phyloP scores from a whole-genome alignment of 495 filamentous ascomycete genomes.

The Penicillium steckii region DNA sequence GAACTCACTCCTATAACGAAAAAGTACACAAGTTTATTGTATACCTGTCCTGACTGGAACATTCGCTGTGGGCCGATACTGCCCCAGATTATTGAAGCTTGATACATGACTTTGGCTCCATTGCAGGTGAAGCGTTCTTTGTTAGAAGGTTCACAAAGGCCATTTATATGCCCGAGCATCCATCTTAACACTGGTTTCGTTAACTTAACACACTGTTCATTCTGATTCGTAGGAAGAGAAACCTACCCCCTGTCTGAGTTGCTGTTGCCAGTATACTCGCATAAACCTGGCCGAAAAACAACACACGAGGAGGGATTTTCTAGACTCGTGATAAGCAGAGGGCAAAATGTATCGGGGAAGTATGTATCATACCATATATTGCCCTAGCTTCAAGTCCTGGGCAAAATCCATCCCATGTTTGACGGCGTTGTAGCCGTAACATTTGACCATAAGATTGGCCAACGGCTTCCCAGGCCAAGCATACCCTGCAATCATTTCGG shows the following conservation, averaged over 20 bases:
- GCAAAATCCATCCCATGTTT: conserved; percentile 50
- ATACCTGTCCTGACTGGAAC: conserved; percentile 37
- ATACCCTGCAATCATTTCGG: conserved; percentile 76
- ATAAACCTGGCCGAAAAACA: conserved; percentile 51
- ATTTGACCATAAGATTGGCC: conserved; percentile 81
- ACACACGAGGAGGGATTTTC: conserved; percentile 42
- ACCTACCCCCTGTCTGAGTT: conserved; percentile 16
- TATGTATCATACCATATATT: conserved; percentile 42
- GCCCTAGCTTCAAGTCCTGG: conserved; percentile 49
- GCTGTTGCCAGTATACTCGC: conserved; percentile 46
- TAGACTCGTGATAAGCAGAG: conserved; percentile 31
- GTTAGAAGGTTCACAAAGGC: conserved; percentile 27
- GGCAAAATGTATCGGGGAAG: neutral
- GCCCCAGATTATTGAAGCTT: conserved; percentile 33
- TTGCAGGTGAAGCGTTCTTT: conserved; percentile 51
- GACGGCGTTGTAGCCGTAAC: conserved; percentile 44
- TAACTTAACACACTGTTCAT: neutral
- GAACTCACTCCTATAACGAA: conserved; percentile 38
- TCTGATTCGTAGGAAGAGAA: neutral
- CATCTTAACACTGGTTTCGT: conserved; percentile 43
- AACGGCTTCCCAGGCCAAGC: conserved; percentile 77
- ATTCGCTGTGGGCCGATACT: conserved; percentile 42
- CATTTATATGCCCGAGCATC: conserved; percentile 45
- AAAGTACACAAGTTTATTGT: conserved; percentile 37
- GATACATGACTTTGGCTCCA: conserved; percentile 52